Conservation (phyloP, 2,329 filamentous ascomycete genomes). For the Alternaria sp. region DNA sequence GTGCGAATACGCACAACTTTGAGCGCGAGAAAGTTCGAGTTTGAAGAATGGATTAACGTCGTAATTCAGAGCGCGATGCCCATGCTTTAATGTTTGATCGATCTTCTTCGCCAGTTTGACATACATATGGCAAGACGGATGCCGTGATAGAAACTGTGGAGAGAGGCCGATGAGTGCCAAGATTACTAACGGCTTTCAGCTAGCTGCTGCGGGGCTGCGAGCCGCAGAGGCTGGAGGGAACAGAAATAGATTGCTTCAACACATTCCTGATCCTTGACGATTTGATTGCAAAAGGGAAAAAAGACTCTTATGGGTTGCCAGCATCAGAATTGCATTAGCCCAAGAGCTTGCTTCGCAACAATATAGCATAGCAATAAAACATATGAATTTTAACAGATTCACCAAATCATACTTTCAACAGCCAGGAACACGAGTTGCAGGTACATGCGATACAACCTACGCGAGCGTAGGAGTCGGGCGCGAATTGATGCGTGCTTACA, state of each 20-base stretch:
- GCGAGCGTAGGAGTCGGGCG: not conserved
- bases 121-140: too few relatives aligned
- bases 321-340: not conserved
- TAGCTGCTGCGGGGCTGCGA: not conserved
- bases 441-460: not conserved
- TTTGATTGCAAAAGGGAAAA: not conserved
- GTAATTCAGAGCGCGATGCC: too few relatives aligned
- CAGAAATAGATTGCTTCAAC: slow-evolving; percentile 1
- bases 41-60: too few relatives aligned
- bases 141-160: too few relatives aligned
- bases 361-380: not conserved
- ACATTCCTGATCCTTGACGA: not conserved
- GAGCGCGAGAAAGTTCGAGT: too few relatives aligned
- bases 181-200: not conserved
- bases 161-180: not conserved
- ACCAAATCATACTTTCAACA: too few relatives aligned
- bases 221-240: not conserved
- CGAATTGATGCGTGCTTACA: slow-evolving; percentile 11
- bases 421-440: not conserved
- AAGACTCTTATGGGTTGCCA: not conserved
- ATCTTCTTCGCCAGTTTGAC: too few relatives aligned
- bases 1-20: too few relatives aligned
- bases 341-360: not conserved
- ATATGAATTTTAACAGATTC: not conserved
- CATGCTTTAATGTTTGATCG: too few relatives aligned